phyloP scores from a whole-genome alignment of 2,329 filamentous ascomycete species.

The Tolypocladium nubicola region DNA sequence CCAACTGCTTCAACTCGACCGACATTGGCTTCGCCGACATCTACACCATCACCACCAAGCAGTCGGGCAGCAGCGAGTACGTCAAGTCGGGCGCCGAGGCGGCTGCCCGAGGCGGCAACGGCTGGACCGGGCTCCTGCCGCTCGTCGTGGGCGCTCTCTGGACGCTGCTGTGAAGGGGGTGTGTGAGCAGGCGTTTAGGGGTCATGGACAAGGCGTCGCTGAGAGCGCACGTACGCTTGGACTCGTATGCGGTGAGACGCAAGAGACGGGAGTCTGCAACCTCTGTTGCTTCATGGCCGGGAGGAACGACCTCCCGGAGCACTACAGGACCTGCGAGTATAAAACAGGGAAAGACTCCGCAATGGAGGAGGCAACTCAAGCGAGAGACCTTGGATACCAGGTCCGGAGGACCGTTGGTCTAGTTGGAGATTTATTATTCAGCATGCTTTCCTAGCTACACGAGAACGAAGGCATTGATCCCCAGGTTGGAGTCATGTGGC shows the following conservation, averaged over 20 bases:
- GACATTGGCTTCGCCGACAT: conserved; percentile 67
- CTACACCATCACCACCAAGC: conserved; percentile 53
- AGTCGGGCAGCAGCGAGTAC: conserved; percentile 24
- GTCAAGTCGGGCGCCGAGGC: conserved; percentile 15
- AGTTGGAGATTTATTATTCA: neutral
- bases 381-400: neutral
- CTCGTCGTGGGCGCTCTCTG: conserved; percentile 26
- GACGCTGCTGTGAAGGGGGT: conserved; percentile 22
- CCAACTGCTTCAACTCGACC: conserved; percentile 84
- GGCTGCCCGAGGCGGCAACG: conserved; percentile 5
- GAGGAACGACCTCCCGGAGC: neutral
- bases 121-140: conserved; percentile 31
- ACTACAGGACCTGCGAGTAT: neutral
- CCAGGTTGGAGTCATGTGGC: neutral
- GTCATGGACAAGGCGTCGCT: neutral
- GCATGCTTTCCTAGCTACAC: neutral
- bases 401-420: neutral
- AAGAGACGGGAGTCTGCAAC: no score
- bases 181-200: neutral
- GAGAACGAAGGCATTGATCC: neutral
- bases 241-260: neutral
- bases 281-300: no score
- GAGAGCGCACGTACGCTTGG: neutral
- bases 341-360: neutral
- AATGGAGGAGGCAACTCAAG: neutral